Evolutionary conservation across 2,329 filamentous ascomycete species (phyloP), one percentile per base, ranked within the genome.

Genomic region (Cryphonectria parasitica): DNA sequence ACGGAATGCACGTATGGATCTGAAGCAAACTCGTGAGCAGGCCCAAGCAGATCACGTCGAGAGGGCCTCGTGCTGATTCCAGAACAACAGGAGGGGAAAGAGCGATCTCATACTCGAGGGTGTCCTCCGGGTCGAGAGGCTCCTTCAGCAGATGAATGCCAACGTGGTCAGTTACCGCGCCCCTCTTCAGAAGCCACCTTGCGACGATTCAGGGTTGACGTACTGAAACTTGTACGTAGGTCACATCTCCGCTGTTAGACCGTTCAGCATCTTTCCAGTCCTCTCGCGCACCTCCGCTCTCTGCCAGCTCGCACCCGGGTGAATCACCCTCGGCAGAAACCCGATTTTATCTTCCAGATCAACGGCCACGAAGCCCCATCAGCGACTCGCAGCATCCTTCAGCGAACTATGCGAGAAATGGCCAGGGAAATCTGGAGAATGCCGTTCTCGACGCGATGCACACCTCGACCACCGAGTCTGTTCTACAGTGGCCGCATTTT

Each of bases 401-500:
- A 8, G n/a, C 63, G 41, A 43, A 64, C 25, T 64, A 34, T 25
- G 11, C 43, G 13, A 64, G 28, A 31, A 74, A 70, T 15, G 64
- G 64, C 43, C 66, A 69, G 58, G 70, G 49, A 39, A 78, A 75
- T 70, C 78, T 82, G 45, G 82, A 84, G 71, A 87, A 86, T 69
- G 84, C 85, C 0, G 81, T 84, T 2, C 76, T 87, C 6, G 83
- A 85, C 13, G 83, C 82, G 0, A 82, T 85, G 78, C 85, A 86
- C 74, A 85, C 83, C 0, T 86, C 83, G 0, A 83, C 84, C 0
- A 86, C 84, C 0, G 84, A 86, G 73, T 84, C 82, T 0, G 80
- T 87, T n/a, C 79, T 87, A 0, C 82, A 83, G 69, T 86, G 84
- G 85, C 83, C 83, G 8, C 82, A 85, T 68, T 86, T 86, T 68